phyloP scores from a whole-genome alignment of 2,329 filamentous ascomycete species.

The Oidium heveae region DNA sequence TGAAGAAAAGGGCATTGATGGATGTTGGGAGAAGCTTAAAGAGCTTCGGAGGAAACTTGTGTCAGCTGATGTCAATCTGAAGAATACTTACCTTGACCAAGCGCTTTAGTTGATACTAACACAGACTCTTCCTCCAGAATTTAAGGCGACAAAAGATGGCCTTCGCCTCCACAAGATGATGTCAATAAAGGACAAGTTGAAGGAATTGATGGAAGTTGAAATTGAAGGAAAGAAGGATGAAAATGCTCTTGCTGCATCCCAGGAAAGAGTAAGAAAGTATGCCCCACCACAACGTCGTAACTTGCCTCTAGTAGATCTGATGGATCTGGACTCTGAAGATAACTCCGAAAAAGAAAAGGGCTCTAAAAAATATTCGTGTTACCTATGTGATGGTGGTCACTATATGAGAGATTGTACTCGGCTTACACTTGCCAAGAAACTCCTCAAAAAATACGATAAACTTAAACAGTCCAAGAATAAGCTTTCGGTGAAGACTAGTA shows the following conservation, averaged over 20 bases:
- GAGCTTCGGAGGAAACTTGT: not conserved
- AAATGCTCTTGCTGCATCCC: not conserved
- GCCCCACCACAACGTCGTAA: not conserved
- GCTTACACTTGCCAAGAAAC: too few relatives aligned
- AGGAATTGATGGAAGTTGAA: not conserved
- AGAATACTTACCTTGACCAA: not conserved
- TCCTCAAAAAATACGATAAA: too few relatives aligned
- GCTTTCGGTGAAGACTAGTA: too few relatives aligned
- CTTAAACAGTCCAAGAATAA: too few relatives aligned
- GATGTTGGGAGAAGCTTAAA: not conserved
- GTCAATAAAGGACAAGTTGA: not conserved
- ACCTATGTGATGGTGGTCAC: too few relatives aligned
- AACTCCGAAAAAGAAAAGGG: not conserved
- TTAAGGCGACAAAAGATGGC: not conserved
- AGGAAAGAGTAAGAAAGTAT: not conserved
- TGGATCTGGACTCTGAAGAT: not conserved
- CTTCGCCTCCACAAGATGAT: not conserved
- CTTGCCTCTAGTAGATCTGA: not conserved
- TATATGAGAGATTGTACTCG: too few relatives aligned
- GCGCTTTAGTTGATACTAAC: too few relatives aligned
- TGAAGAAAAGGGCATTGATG: not conserved
- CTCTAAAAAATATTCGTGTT: too few relatives aligned
- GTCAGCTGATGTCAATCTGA: not conserved
- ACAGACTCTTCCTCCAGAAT: not conserved
- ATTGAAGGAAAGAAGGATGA: not conserved